These are phyloP conservation scores for Cordyceps cateniannulata DNA, from an alignment of 2,329 filamentous ascomycete genomes.

Conservation along the genomic window DNA sequence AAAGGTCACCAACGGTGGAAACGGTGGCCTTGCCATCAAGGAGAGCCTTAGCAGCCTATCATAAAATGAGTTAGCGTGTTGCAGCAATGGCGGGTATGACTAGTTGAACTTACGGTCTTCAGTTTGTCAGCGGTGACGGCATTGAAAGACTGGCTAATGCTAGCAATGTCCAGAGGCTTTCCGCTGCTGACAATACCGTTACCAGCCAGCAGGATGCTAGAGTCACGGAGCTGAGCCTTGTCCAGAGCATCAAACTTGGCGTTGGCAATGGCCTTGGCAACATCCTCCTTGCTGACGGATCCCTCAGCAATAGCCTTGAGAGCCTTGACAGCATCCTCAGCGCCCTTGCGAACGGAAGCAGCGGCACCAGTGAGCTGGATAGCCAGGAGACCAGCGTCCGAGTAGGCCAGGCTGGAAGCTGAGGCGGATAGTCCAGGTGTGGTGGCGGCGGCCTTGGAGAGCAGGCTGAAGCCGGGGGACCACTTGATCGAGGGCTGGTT, in stretches of 20 bases:
- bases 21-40: slow-evolving; percentile 85
- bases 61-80: slow-evolving; percentile 20
- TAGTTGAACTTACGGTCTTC: slow-evolving; percentile 62
- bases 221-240: slow-evolving; percentile 67
- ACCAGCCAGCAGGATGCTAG: slow-evolving; percentile 77
- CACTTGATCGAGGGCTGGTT: slow-evolving; percentile 92
- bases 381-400: slow-evolving; percentile 84
- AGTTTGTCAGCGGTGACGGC: slow-evolving; percentile 77
- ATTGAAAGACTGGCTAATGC: slow-evolving; percentile 72
- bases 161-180: slow-evolving; percentile 77
- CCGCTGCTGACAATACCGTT: slow-evolving; percentile 74
- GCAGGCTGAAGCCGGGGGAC: slow-evolving; percentile 84
- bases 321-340: slow-evolving; percentile 70
- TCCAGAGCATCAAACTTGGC: slow-evolving; percentile 92
- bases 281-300: slow-evolving; percentile 71
- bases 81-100: too few relatives aligned
- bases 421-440: slow-evolving; percentile 61
- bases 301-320: slow-evolving; percentile 77
- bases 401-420: slow-evolving; percentile 79
- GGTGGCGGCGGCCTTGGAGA: slow-evolving; percentile 69
- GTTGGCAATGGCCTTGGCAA: slow-evolving; percentile 84
- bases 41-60: slow-evolving; percentile 78
- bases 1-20: slow-evolving; percentile 84
- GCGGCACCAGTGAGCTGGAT: slow-evolving; percentile 75
- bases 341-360: slow-evolving; percentile 63